Evolutionary conservation across 441 rosid genomes (phyloP).

Genomic region (Jatropha multifida): DNA sequence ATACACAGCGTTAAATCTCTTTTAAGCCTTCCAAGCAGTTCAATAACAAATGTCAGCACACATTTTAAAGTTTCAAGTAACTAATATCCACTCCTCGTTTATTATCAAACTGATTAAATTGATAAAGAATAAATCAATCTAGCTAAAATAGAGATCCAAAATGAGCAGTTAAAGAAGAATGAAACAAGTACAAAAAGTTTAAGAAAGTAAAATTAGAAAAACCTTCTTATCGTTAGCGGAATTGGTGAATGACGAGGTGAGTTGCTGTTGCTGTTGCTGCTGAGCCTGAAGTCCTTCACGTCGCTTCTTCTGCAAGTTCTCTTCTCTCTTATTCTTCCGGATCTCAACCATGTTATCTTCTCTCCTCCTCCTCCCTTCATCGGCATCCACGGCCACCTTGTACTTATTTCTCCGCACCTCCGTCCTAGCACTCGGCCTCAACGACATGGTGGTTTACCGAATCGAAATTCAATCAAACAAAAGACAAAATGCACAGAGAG

Average conservation of each 20-base stretch:
- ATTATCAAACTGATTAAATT: neutral
- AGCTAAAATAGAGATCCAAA: neutral
- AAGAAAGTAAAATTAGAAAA: neutral
- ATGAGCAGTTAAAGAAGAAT: neutral
- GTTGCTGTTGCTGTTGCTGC: conserved; percentile 20
- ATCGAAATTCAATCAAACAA: neutral
- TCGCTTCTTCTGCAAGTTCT: conserved; percentile 78
- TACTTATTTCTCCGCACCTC: conserved; percentile 73
- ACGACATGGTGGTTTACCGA: conserved; percentile 47
- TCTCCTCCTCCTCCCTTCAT: conserved; percentile 75
- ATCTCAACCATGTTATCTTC: conserved; percentile 91
- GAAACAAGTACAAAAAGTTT: neutral
- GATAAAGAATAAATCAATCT: neutral
- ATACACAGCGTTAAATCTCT: too few species aligned
- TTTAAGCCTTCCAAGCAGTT: neutral
- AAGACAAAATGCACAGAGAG: neutral
- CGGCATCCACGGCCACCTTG: conserved; percentile 86
- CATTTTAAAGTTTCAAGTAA: neutral
- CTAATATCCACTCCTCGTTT: neutral
- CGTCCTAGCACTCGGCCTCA: conserved; percentile 69
- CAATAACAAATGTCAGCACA: neutral
- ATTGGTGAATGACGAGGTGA: conserved; percentile 36
- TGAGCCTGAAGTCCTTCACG: conserved; percentile 70
- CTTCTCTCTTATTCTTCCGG: conserved; percentile 74
- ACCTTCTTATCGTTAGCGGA: conserved; percentile 59